A percentile compares a stretch with the other conserved stretches of the same genome.
Evolutionary conservation across 2,329 filamentous ascomycete genomes (phyloP).

Genomic region (Phyllosticta citrichinensis): DNA sequence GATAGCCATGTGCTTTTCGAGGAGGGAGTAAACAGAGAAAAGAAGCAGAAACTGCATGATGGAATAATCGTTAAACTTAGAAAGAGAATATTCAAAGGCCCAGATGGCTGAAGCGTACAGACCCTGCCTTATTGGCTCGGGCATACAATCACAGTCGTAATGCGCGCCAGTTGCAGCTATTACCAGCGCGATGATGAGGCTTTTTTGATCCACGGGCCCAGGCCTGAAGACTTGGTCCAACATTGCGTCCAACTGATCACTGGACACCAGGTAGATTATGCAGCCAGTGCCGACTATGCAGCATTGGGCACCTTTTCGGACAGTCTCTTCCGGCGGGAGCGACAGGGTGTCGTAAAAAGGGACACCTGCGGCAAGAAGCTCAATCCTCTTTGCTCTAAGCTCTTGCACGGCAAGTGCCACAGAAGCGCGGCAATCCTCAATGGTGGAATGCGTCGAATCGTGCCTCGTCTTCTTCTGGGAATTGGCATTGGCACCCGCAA

Average conservation of each 20-base stretch:
- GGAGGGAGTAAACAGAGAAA: constrained; percentile 26
- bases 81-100: constrained; percentile 24
- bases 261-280: constrained; percentile 27
- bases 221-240: constrained; percentile 26
- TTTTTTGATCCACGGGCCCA: constrained; percentile 21
- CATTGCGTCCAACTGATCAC: constrained; percentile 22
- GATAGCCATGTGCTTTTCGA: constrained; percentile 30
- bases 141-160: constrained; percentile 26
- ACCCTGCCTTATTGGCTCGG: constrained; percentile 20
- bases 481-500: background rate
- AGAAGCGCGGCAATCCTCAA: constrained; percentile 25
- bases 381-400: constrained; percentile 21
- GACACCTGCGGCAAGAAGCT: constrained; percentile 19
- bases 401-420: constrained; percentile 27
- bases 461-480: constrained; percentile 13
- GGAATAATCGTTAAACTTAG: constrained; percentile 21
- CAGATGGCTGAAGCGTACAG: constrained; percentile 26
- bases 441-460: constrained; percentile 16
- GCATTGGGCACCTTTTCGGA: constrained; percentile 23
- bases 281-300: constrained; percentile 27
- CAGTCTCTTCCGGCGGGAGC: constrained; percentile 22
- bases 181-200: constrained; percentile 26
- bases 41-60: constrained; percentile 27
- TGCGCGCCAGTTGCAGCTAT: constrained; percentile 28
- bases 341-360: constrained; percentile 19